Base-by-base conservation (phyloP, 1,139 yeast species). In the Saccharomyces hybrid region DNA sequence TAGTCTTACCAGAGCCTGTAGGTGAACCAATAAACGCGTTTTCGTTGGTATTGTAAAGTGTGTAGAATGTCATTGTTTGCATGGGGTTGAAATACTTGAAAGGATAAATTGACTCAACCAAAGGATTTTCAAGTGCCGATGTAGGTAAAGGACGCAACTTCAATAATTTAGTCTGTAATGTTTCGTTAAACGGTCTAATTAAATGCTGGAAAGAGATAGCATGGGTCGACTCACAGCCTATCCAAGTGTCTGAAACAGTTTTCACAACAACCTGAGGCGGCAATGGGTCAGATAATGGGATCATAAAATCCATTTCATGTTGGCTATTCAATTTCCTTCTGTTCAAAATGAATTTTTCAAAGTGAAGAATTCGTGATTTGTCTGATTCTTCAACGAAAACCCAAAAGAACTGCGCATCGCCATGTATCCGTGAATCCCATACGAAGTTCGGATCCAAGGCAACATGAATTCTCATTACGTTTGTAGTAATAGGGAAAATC, bases 1-100 rank as follows among this genome's bases (percentile, higher is more conserved):
- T 87, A 0, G 99, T 95, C 69, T 95, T 95, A 61, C 99, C 99
- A 0, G 99, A 93, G 31, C 99, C 99, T 1, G 99, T 95, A 2
- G 99, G 99, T 0, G 98, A 91, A n/a, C 99, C 99, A 47, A 95
- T 88, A 70, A 95, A 87, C 0, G 86, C 91, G 69, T 88, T 88
- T 2, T 85, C 80, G 60, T 86, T 82, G 2, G 86, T 74, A 67
- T 93, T 85, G 71, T 91, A 95, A 48, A 95, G 73, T 0, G 96
- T 81, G 66, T 91, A 96, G 72, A 95, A 95, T 0, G 87, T 82
- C 98, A 93, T 93, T 0, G 98, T 91, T 72, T 95, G 99, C 97
- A 95, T 91, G 5, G 99, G 99, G 67, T 95, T 95, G 77, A 95
- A 95, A 70, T 88, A 93, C 54, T 80, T 80, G 75, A 93, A 93